Conservation (phyloP, 192 early-diverging fungal genomes). For the Kickxella alabastrina region DNA sequence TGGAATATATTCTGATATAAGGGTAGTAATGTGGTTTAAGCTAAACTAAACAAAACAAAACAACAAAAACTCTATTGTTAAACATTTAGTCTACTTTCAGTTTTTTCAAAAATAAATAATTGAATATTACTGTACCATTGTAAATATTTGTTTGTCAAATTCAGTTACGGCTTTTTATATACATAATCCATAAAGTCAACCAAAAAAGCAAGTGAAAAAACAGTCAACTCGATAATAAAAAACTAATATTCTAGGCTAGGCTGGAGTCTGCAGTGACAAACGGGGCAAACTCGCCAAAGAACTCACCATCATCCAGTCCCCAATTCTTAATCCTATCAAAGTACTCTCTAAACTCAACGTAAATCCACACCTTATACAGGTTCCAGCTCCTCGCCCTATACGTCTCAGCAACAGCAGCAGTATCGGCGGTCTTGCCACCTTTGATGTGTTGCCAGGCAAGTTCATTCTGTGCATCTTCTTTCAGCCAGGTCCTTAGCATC, state of each 20-base stretch:
- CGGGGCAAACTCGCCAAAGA: slow-evolving; percentile 46
- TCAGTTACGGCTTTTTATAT: background rate
- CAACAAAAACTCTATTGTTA: no score
- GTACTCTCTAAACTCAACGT: slow-evolving; percentile 47
- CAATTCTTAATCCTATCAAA: slow-evolving; percentile 31
- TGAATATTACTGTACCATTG: background rate
- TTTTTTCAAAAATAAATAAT: no score
- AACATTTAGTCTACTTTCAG: no score
- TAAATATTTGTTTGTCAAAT: background rate
- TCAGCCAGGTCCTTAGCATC: slow-evolving; percentile 58
- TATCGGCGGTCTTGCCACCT: background rate
- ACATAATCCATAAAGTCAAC: slow-evolving; percentile 3
- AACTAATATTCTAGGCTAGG: slow-evolving; percentile 17
- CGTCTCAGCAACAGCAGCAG: background rate
- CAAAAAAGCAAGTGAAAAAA: no score
- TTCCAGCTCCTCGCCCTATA: slow-evolving; percentile 16
- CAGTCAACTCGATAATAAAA: no score
- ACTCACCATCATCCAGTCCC: slow-evolving; percentile 44
- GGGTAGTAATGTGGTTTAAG: no score
- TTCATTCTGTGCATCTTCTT: slow-evolving; percentile 31
- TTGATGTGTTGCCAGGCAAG: slow-evolving; percentile 22
- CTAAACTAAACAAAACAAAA: no score
- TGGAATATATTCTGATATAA: no score
- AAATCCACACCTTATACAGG: slow-evolving; percentile 44
- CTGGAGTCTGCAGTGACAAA: slow-evolving; percentile 40